phyloP scores from a whole-genome alignment of 1,139 yeast species.

The Yamadazyma friedrichii region DNA sequence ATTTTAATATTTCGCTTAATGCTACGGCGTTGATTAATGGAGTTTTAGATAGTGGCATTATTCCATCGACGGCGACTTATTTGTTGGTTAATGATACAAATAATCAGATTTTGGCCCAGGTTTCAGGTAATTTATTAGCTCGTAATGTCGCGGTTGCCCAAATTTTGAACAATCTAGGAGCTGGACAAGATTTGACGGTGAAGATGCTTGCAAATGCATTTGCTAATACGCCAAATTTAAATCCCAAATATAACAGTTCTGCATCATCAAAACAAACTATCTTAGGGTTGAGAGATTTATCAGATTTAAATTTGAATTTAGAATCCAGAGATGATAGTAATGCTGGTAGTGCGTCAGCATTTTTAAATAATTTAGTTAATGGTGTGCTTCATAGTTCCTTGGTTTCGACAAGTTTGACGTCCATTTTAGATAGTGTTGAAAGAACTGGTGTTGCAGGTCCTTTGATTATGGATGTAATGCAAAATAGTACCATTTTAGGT shows the following conservation, averaged over 20 bases:
- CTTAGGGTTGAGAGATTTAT: constrained; percentile 7
- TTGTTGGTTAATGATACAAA: constrained; percentile 31
- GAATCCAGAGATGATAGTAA: constrained; percentile 11
- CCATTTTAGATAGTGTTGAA: constrained; percentile 32
- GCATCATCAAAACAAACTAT: constrained; percentile 13
- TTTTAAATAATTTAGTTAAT: constrained; percentile 32
- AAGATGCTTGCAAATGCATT: constrained; percentile 28
- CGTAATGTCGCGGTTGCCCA: constrained; percentile 27
- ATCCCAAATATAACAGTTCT: constrained; percentile 17
- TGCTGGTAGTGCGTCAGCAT: constrained; percentile 35
- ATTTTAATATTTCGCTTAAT: constrained; percentile 23
- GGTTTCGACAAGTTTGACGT: constrained; percentile 22
- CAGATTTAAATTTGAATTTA: constrained; percentile 2
- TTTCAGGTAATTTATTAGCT: constrained; percentile 25
- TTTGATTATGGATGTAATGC: constrained; percentile 24
- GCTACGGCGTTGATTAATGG: constrained; percentile 17
- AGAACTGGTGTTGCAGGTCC: constrained; percentile 32
- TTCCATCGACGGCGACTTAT: constrained; percentile 23
- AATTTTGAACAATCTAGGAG: constrained; percentile 31
- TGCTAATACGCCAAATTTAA: constrained; percentile 25
- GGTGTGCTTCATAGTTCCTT: constrained; percentile 27
- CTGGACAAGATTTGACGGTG: constrained; percentile 29
- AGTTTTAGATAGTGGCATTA: constrained; percentile 26
- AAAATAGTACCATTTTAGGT: constrained; percentile 23
- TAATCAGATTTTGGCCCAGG: constrained; percentile 24